Conservation (phyloP, 2,329 filamentous ascomycete species). For the Pseudonectria foliicola region DNA sequence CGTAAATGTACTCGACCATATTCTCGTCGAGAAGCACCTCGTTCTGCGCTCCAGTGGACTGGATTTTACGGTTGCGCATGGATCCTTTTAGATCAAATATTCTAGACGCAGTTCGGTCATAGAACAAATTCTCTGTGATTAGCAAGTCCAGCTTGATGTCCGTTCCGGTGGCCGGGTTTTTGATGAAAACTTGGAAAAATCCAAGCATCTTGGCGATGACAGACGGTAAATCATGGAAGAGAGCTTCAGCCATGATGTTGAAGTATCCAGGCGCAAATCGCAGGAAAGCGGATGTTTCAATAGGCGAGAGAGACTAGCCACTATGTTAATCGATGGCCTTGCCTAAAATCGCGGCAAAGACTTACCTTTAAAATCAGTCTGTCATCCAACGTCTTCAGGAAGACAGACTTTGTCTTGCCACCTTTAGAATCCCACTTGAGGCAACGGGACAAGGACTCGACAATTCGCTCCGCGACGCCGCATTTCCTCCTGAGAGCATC, state of each 20-base stretch:
- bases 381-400: constrained; percentile 93
- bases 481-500: constrained; percentile 91
- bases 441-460: constrained; percentile 91
- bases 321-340: constrained; percentile 6
- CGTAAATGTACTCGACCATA: constrained; percentile 98
- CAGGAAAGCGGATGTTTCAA: constrained; percentile 90
- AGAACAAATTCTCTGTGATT: constrained; percentile 97
- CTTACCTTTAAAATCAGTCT: constrained; percentile 76
- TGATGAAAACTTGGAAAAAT: constrained; percentile 95
- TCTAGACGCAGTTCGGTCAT: constrained; percentile 81
- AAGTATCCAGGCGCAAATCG: constrained; percentile 97
- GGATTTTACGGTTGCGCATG: constrained; percentile 97
- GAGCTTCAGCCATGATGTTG: constrained; percentile 88
- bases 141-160: constrained; percentile 94
- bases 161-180: constrained; percentile 82
- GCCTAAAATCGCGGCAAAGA: background rate
- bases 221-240: constrained; percentile 91
- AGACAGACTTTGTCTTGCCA: constrained; percentile 95
- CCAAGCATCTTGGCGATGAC: constrained; percentile 99
- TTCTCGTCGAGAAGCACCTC: constrained; percentile 97
- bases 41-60: constrained; percentile 90
- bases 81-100: constrained; percentile 96
- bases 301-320: constrained; percentile 68
- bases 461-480: constrained; percentile 84
- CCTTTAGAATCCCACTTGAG: constrained; percentile 98